Evolutionary conservation across 768 basidiomycete species (phyloP).

Genomic region (Daedaleopsis sinensis): DNA sequence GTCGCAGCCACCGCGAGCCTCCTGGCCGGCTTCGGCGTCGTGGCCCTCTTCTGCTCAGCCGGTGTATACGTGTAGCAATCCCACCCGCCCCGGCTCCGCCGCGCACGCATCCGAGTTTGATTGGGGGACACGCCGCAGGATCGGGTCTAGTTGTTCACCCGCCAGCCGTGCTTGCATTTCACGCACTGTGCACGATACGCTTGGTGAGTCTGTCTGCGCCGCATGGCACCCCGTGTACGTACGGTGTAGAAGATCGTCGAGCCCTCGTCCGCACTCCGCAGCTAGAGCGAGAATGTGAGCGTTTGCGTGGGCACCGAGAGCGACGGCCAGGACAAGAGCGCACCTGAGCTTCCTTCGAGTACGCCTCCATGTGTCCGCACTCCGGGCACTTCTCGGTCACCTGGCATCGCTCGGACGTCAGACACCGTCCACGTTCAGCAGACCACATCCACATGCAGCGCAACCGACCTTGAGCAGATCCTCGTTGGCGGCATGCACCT

Average conservation of each 20-base stretch:
- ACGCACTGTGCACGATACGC: conserved; percentile 54
- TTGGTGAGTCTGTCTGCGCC: conserved; percentile 13
- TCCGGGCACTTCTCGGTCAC: conserved; percentile 88
- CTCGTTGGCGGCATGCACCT: conserved; percentile 70
- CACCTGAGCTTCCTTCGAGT: conserved; percentile 88
- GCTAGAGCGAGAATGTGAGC: conserved; percentile 39
- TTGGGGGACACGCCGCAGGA: conserved; percentile 1
- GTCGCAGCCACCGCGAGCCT: conserved; percentile 75
- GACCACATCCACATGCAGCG: neutral
- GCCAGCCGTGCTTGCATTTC: conserved; percentile 79
- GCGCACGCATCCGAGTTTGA: neutral
- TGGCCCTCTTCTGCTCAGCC: conserved; percentile 84
- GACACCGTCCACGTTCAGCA: neutral
- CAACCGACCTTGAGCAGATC: conserved; percentile 57
- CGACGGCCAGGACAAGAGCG: neutral
- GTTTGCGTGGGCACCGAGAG: neutral
- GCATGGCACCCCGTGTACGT: conserved; percentile 32
- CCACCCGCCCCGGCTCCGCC: conserved; percentile 1
- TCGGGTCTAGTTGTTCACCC: conserved; percentile 66
- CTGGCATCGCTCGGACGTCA: conserved; percentile 41
- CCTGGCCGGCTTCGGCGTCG: conserved; percentile 86
- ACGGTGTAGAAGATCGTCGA: conserved; percentile 95
- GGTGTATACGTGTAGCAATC: conserved; percentile 76
- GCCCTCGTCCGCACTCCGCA: conserved; percentile 92
- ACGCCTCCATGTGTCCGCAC: conserved; percentile 85